Percentiles rank a stretch among this genome's conserved stretches.
Conservation (phyloP, 2,329 filamentous ascomycete genomes). For the Exophiala aquamarina region DNA sequence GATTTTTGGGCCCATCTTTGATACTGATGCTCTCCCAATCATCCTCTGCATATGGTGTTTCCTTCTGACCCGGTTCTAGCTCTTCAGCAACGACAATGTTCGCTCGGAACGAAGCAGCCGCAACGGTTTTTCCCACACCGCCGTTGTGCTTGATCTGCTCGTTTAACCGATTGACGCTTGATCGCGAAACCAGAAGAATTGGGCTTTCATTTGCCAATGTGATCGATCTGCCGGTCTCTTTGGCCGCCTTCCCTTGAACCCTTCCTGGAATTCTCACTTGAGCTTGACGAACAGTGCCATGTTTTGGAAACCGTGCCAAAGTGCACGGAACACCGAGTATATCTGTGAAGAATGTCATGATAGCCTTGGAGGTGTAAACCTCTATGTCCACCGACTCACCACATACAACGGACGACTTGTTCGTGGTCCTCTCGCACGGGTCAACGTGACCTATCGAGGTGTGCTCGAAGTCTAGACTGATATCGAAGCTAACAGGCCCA, state of each 20-base stretch:
- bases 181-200: constrained; percentile 77
- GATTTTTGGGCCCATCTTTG: constrained; percentile 39
- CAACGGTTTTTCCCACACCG: constrained; percentile 53
- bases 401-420: constrained; percentile 68
- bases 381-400: constrained; percentile 73
- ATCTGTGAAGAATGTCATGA: constrained; percentile 76
- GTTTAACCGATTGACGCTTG: constrained; percentile 79
- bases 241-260: constrained; percentile 54
- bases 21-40: constrained; percentile 69
- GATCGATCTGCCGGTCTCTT: constrained; percentile 55
- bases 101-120: constrained; percentile 77
- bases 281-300: constrained; percentile 21
- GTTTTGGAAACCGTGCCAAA: constrained; percentile 78
- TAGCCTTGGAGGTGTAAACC: constrained; percentile 63
- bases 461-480: constrained; percentile 57
- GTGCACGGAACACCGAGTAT: constrained; percentile 77
- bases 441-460: constrained; percentile 38
- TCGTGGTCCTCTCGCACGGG: constrained; percentile 33
- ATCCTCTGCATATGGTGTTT: constrained; percentile 75
- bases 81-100: constrained; percentile 73
- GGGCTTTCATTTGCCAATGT: constrained; percentile 91
- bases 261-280: constrained; percentile 51
- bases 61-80: constrained; percentile 39
- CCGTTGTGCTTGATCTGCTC: constrained; percentile 61
- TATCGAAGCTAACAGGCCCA: constrained; percentile 34